Conservation (phyloP, 371 early-diverging fungal species). For the Mortierella sp. region DNA sequence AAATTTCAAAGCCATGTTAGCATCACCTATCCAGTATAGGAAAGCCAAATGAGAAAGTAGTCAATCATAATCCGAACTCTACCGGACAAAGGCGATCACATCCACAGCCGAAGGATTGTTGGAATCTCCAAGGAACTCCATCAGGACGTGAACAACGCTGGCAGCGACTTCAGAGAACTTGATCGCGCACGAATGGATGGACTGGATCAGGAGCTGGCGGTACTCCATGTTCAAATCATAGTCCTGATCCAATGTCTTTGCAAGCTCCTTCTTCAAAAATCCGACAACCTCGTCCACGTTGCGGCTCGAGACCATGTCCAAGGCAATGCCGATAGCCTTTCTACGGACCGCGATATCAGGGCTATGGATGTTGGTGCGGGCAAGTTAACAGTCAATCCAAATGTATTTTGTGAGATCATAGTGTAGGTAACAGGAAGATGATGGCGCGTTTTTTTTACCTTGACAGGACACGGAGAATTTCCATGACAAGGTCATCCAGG, state of each 20-base stretch:
- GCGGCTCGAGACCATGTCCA: conserved; percentile 89
- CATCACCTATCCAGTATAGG: not conserved
- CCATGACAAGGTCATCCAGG: conserved; percentile 93
- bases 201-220: conserved; percentile 92
- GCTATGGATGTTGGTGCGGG: conserved; percentile 61
- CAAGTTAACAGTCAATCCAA: too few species aligned
- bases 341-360: conserved; percentile 97
- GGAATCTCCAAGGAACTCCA: conserved; percentile 93
- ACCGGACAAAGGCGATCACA: conserved; percentile 94
- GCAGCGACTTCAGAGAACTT: conserved; percentile 96
- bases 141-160: conserved; percentile 92
- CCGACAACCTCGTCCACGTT: conserved; percentile 94
- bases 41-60: not conserved
- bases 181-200: conserved; percentile 96
- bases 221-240: conserved; percentile 94
- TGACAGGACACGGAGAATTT: conserved; percentile 88
- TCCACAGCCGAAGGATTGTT: conserved; percentile 94
- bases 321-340: conserved; percentile 86
- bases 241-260: conserved; percentile 89
- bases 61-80: conserved; percentile 7
- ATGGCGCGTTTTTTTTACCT: conserved; percentile 59
- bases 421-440: too few species aligned
- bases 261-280: conserved; percentile 93
- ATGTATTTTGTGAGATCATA: too few species aligned
- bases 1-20: too few species aligned